Evolutionary conservation across 1,139 yeast species (phyloP).

Genomic region (Tardiomyces depauwii): DNA sequence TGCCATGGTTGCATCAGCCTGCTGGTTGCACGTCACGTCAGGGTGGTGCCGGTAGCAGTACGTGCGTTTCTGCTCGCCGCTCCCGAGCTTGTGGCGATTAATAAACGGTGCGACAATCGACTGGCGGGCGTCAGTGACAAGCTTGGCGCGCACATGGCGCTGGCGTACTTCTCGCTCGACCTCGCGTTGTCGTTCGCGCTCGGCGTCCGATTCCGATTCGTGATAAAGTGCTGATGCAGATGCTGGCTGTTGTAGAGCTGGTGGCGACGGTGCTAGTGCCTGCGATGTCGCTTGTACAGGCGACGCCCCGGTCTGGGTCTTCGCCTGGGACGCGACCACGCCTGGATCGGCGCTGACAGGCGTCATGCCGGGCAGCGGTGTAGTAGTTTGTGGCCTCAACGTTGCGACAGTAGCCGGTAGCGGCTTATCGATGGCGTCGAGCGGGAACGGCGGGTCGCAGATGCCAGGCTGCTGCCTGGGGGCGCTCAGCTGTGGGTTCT

Average conservation of each 20-base stretch:
- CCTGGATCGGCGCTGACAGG: too few species aligned
- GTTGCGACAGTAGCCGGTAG: too few species aligned
- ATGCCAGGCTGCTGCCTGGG: too few species aligned
- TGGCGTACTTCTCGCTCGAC: not conserved
- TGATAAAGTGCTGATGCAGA: not conserved
- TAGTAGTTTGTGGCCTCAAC: too few species aligned
- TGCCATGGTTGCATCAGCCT: constrained; percentile 56
- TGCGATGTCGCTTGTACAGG: too few species aligned
- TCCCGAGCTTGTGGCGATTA: not conserved
- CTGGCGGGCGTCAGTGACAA: not conserved
- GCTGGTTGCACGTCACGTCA: constrained; percentile 58
- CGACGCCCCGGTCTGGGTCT: too few species aligned
- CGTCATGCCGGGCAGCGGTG: too few species aligned
- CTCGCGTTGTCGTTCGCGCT: not conserved
- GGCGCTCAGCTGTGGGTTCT: too few species aligned
- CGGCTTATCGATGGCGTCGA: too few species aligned
- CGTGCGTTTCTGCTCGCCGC: constrained; percentile 16
- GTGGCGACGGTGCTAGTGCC: not conserved
- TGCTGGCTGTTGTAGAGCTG: not conserved
- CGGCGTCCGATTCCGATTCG: too few species aligned
- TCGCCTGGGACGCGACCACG: too few species aligned
- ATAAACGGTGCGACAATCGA: not conserved
- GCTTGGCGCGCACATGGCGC: not conserved
- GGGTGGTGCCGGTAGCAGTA: constrained; percentile 93
- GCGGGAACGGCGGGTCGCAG: too few species aligned